Evolutionary conservation across 345 rosid genomes (phyloP), one percentile per base, ranked within the genome.

Genomic region (Gynandropsis gynandra): DNA sequence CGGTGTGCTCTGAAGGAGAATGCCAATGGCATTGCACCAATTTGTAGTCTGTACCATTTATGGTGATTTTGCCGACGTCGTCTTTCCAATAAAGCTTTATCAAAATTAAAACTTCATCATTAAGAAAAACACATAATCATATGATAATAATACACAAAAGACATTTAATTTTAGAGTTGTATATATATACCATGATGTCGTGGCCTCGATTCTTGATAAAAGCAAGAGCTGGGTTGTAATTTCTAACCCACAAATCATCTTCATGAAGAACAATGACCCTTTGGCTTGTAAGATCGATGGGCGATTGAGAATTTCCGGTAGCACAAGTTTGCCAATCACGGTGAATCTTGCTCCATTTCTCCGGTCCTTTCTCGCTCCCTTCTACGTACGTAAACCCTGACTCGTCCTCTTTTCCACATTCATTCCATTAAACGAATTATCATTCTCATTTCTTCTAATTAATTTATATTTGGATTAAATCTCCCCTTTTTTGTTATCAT

Each of bases 21-120:
- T 82, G 95, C 92, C 88, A 85, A 42, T 85, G 92, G 10, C 76
- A 74, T 12, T 82, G 86, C 7, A 42, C 4, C 42, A 82, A 50
- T 4, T 65, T 68, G 70, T 66, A 84, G 16, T 36, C 19, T 7
- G 81, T 80, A 21, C 67, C 68, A 18, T 76, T 69, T 10, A 87
- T 67, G 20, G n/a, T 66, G 35, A 84, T 52, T 18, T 72, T 47
- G 18, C 96, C 90, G 0, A 93, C 90, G 48, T 81, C 73, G 27
- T 77, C 88, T 60, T 69, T 75, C 97, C 90, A 83, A 1, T 7
- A 33, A 10, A 89, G 73, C 90, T 89, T 65, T 1, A 36, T 35
- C 27, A 48, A 6, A 50, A 9, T 29, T 7, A 15, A 24, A 38
- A 8, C 12, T 37, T 0, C 9, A 35, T 42, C 36, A 34, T 6